Evolutionary conservation across 2,329 filamentous ascomycete genomes (phyloP).

Genomic region (Sclerotinia trifoliorum): DNA sequence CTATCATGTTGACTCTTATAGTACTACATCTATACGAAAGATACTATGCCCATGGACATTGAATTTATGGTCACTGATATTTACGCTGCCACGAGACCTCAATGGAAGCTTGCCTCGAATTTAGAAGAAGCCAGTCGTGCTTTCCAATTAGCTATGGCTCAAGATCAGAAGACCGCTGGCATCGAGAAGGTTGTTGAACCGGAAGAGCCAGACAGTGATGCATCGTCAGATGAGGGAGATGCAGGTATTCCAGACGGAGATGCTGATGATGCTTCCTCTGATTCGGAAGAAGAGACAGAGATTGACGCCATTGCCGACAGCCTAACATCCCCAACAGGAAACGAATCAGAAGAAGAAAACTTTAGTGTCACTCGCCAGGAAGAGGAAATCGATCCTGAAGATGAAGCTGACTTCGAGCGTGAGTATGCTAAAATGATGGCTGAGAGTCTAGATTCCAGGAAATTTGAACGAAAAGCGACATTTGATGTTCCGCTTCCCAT

Average conservation of each 20-base stretch:
- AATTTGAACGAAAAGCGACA: constrained; percentile 89
- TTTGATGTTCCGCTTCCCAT: constrained; percentile 99
- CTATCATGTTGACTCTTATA: constrained; percentile 40
- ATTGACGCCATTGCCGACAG: constrained; percentile 49
- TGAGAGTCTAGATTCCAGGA: constrained; percentile 91
- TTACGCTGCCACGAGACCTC: constrained; percentile 77
- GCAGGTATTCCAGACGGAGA: constrained; percentile 55
- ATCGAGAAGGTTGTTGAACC: constrained; percentile 66
- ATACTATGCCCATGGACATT: constrained; percentile 89
- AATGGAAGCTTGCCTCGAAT: constrained; percentile 84
- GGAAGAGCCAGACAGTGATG: constrained; percentile 69
- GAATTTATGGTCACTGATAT: constrained; percentile 96
- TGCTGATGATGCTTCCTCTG: constrained; percentile 48
- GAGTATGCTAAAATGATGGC: constrained; percentile 99
- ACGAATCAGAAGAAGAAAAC: constrained; percentile 74
- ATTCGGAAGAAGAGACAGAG: constrained; percentile 54
- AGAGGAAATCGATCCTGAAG: constrained; percentile 87
- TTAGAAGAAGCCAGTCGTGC: constrained; percentile 78
- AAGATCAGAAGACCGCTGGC: constrained; percentile 81
- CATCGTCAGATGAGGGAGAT: constrained; percentile 69
- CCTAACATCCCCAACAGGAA: constrained; percentile 53
- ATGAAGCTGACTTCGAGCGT: constrained; percentile 94
- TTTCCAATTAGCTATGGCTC: constrained; percentile 83
- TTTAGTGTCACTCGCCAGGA: constrained; percentile 91
- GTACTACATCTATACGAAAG: constrained; percentile 93